Base-by-base conservation (phyloP, 1,284 basidiomycete genomes). In the Peniophora sp. region DNA sequence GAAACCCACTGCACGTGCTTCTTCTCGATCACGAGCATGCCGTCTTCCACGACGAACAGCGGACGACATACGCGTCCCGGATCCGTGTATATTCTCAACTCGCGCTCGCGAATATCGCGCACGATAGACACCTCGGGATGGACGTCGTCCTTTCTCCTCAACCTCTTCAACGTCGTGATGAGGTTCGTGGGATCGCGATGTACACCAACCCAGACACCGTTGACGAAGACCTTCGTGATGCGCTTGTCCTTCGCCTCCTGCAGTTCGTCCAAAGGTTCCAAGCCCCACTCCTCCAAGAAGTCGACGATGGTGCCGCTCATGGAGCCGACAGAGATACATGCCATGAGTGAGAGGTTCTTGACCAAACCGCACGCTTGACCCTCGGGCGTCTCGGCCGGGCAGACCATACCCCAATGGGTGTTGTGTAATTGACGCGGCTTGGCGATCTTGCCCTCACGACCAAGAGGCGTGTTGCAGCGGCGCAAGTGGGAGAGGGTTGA, bases 381-480 rank as follows among this genome's bases (percentile, higher is more conserved):
- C 85, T 99, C 96, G 6, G 96, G 96, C 11, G 96, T 99, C 69
- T 99, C 96, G 47, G 97, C 97, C 41, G 96, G 97, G 64, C 94
- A 97, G 11, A 99, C 96, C 94, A 99, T 97, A 44, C 96, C 96
- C 96, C 96, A 99, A 65, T 99, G 96, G 1, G 97, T 98, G 66
- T 99, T 99, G 70, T 99, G 97, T 51, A 99, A 76, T 64, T 99
- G 97, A 63, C 97, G 96, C 49, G 97, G 97, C 68, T 99, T 99
- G 49, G 97, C 96, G 53, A 99, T 99, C 75, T 99, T 99, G 55
- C 95, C 95, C 67, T 99, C 97, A 58, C 97, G 87, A 52, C 97
- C 97, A 49, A 99, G 85, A 2, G 97, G 97, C 0, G 97, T 99
- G 68, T 99, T 99, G 66, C 93, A 97, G 27, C 97, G 90, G 62